phyloP scores from a whole-genome alignment of 177 flowering plant species.

The Vitis hybrid region DNA sequence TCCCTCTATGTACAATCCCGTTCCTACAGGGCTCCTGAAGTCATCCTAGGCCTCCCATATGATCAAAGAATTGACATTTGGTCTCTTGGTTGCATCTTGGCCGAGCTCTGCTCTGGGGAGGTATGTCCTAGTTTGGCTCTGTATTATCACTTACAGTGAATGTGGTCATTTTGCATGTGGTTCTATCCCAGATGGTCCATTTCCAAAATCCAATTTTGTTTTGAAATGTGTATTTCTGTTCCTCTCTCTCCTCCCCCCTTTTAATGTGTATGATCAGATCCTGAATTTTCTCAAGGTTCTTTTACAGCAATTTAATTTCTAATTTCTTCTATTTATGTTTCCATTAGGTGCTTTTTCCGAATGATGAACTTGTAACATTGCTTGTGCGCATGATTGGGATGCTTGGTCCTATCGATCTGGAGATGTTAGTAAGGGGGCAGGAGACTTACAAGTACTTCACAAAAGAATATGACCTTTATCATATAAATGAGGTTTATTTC shows the following conservation, averaged over 20 bases:
- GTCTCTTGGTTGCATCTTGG: slow-evolving; percentile 95
- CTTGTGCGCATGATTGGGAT: slow-evolving; percentile 81
- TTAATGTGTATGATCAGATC: background rate
- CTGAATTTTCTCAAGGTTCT: background rate
- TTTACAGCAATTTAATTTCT: too few relatives aligned
- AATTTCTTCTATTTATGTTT: slow-evolving; percentile 9
- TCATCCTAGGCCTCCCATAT: slow-evolving; percentile 85
- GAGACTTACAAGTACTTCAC: slow-evolving; percentile 88
- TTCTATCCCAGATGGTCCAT: background rate
- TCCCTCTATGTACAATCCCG: slow-evolving; percentile 93
- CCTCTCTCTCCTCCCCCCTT: too few relatives aligned
- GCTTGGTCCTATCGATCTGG: slow-evolving; percentile 83
- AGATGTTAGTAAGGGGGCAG: slow-evolving; percentile 75
- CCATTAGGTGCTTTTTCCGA: slow-evolving; percentile 87
- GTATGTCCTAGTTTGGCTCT: slow-evolving; percentile 36
- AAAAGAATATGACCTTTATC: slow-evolving; percentile 71
- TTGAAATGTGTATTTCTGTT: background rate
- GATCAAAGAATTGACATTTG: slow-evolving; percentile 87
- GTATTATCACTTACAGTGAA: background rate
- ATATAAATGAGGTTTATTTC: slow-evolving; percentile 67
- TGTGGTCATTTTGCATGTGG: background rate
- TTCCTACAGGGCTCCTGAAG: slow-evolving; percentile 97
- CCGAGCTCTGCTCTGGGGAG: slow-evolving; percentile 89
- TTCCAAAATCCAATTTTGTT: background rate
- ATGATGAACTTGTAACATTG: slow-evolving; percentile 66